Evolutionary conservation across 2,329 filamentous ascomycete genomes (phyloP).

Genomic region (Alternaria solani): DNA sequence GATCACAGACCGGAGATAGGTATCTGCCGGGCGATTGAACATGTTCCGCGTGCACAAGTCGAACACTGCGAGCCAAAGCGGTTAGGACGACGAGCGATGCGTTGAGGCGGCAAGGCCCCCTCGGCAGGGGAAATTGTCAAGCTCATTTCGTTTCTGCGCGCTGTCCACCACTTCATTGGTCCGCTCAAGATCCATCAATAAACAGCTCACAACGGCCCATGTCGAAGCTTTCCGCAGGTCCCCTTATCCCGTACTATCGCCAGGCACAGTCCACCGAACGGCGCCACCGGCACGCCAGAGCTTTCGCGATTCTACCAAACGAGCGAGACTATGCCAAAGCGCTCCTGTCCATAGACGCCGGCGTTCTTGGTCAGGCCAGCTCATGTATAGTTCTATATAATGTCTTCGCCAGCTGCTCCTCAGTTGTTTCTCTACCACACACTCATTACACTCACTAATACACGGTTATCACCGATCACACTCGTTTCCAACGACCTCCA

Average conservation of each 20-base stretch:
- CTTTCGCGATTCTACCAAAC: conserved; percentile 32
- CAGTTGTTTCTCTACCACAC: conserved; percentile 46
- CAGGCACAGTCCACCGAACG: conserved; percentile 30
- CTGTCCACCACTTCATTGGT: conserved; percentile 33
- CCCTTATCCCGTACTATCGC: conserved; percentile 46
- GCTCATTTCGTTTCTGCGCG: conserved; percentile 45
- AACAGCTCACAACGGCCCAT: conserved; percentile 36
- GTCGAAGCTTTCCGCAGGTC: conserved; percentile 32
- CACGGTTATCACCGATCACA: conserved; percentile 53
- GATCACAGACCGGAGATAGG: conserved; percentile 8
- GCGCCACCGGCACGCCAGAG: conserved; percentile 39
- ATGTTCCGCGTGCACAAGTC: conserved; percentile 21
- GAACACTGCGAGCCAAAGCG: conserved; percentile 26
- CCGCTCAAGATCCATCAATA: conserved; percentile 40
- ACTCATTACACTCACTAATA: conserved; percentile 47
- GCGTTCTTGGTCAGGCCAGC: conserved; percentile 35
- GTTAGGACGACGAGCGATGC: conserved; percentile 32
- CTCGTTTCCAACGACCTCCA: conserved; percentile 49
- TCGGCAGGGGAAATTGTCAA: conserved; percentile 42
- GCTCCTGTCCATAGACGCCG: conserved; percentile 35
- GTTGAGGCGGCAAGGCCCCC: conserved; percentile 41
- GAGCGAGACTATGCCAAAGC: conserved; percentile 35
- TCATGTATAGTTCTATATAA: conserved; percentile 46
- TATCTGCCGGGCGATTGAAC: conserved; percentile 20
- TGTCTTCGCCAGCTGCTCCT: conserved; percentile 31